Percentiles rank a stretch among this genome's conserved stretches.
These are phyloP conservation scores for Solanum bukasovii DNA, from an alignment of 257 asterid species.

Conservation along the genomic window DNA sequence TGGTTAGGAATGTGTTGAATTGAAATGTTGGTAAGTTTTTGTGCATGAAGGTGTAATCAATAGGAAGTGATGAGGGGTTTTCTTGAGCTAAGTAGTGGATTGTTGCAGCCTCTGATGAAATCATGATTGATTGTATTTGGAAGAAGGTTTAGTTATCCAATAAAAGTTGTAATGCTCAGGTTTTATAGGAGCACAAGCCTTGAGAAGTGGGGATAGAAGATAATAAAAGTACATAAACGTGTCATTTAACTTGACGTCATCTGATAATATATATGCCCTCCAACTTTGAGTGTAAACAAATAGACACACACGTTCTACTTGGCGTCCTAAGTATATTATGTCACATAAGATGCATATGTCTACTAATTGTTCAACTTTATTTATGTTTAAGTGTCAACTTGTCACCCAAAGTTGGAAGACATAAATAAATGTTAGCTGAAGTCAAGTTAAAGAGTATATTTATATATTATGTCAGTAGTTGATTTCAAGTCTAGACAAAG, in stretches of 20 bases:
- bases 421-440: background rate
- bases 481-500: background rate
- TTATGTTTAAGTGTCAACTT: no score
- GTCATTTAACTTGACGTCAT: background rate
- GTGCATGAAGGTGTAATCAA: conserved; percentile 28
- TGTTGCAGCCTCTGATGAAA: conserved; percentile 42
- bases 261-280: background rate
- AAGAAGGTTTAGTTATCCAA: background rate
- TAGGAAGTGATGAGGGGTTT: conserved; percentile 24
- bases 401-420: background rate
- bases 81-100: conserved; percentile 35
- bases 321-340: background rate
- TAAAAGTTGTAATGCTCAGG: conserved; percentile 15
- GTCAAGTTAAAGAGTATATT: no score
- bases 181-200: conserved; percentile 47
- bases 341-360: background rate
- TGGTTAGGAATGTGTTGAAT: conserved; percentile 21
- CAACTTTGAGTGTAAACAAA: no score
- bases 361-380: background rate
- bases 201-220: conserved; percentile 2
- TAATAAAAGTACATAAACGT: background rate
- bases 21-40: conserved; percentile 31
- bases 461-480: background rate
- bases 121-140: conserved; percentile 27
- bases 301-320: background rate